Percentiles rank a stretch among this genome's conserved stretches.
These are phyloP conservation scores for Trichophaea hybrida DNA, from an alignment of 2,329 filamentous ascomycete genomes.

Conservation along the genomic window DNA sequence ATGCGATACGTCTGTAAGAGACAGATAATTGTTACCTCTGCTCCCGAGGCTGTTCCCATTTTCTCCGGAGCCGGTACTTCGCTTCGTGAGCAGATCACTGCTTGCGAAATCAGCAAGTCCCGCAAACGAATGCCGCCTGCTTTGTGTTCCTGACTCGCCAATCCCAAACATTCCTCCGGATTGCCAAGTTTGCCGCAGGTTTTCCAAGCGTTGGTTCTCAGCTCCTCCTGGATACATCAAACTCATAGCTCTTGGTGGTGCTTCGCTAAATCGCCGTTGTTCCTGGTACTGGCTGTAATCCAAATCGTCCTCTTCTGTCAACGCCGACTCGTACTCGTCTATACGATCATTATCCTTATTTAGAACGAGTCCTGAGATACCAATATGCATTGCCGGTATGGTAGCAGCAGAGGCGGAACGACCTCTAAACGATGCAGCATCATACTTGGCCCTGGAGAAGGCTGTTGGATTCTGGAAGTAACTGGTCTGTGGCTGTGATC, in stretches of 20 bases:
- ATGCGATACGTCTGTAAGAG: conserved; percentile 14
- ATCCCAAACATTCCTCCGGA: conserved; percentile 46
- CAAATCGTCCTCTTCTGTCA: conserved; percentile 27
- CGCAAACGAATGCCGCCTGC: conserved; percentile 66
- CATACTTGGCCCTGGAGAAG: conserved; percentile 22
- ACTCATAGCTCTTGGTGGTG: conserved; percentile 28
- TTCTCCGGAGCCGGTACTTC: conserved; percentile 15
- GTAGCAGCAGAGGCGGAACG: conserved; percentile 26
- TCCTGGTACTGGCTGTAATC: conserved; percentile 21
- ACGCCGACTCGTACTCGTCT: conserved; percentile 26
- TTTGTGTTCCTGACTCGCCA: conserved; percentile 51
- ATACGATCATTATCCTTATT: conserved; percentile 13
- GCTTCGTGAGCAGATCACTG: conserved; percentile 17
- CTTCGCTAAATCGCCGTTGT: conserved; percentile 31
- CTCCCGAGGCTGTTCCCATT: conserved; percentile 12
- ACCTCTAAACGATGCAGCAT: conserved; percentile 28
- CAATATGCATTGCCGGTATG: conserved; percentile 15
- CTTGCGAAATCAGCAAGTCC: conserved; percentile 25
- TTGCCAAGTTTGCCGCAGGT: conserved; percentile 55
- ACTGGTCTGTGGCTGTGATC: conserved; percentile 26
- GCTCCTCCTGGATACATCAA: conserved; percentile 32
- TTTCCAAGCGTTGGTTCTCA: conserved; percentile 50
- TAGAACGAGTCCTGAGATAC: background rate
- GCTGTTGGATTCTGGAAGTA: conserved; percentile 23
- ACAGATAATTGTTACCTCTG: conserved; percentile 17